Conservation (phyloP, 306 rosid species). For the Begonia fuchsioides region DNA sequence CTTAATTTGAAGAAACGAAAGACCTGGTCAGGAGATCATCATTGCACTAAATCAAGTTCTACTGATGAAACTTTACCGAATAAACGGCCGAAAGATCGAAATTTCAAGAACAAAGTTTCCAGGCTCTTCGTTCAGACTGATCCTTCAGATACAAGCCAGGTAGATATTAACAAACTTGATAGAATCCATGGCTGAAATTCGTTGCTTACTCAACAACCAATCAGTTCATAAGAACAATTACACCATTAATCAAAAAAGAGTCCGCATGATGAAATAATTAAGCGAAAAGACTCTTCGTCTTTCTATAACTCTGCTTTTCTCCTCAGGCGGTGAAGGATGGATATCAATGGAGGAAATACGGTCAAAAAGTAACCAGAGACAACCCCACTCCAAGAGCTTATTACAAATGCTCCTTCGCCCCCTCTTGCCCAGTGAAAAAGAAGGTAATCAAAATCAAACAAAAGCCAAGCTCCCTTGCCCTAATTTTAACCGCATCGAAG, state of each 20-base stretch:
- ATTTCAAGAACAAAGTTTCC: conserved; percentile 27
- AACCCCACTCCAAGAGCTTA: conserved; percentile 96
- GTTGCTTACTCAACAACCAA: too few species aligned
- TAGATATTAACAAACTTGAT: conserved; percentile 6
- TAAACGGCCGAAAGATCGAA: conserved; percentile 23
- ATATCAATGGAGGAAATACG: conserved; percentile 93
- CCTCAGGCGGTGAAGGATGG: conserved; percentile 49
- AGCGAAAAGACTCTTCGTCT: too few species aligned
- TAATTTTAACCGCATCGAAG: too few species aligned
- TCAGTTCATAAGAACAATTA: too few species aligned
- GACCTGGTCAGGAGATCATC: conserved; percentile 13
- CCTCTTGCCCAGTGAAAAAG: conserved; percentile 74
- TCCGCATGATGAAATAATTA: too few species aligned
- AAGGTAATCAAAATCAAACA: conserved; percentile 26
- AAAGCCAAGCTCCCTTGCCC: background rate
- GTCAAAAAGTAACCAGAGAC: conserved; percentile 88
- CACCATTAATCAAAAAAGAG: too few species aligned
- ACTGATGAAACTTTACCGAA: conserved; percentile 31
- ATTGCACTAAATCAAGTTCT: conserved; percentile 14
- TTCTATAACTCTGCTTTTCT: too few species aligned
- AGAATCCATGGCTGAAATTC: too few species aligned
- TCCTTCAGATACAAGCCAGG: conserved; percentile 49
- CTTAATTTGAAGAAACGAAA: conserved; percentile 33
- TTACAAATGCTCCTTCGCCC: conserved; percentile 75
- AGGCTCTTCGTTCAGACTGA: conserved; percentile 43